A percentile compares a stretch with the other conserved stretches of the same genome.
Conservation (phyloP, 306 rosid genomes). For the Phaseolus lunatus region DNA sequence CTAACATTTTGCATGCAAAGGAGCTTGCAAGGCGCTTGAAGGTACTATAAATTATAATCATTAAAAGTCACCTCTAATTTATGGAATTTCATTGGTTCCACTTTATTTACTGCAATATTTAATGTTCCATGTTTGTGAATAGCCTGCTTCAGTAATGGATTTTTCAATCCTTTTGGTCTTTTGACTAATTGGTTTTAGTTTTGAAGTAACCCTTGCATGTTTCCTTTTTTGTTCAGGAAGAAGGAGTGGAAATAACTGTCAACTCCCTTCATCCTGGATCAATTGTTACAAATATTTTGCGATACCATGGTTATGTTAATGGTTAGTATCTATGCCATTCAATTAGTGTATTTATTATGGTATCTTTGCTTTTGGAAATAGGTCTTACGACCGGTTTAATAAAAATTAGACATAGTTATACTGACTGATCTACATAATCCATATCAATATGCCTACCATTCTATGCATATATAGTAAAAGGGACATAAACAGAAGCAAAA, state of each 20-base stretch:
- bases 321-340: conserved; percentile 53
- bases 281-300: conserved; percentile 69
- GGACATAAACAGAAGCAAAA: conserved; percentile 30
- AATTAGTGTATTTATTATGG: neutral
- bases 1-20: conserved; percentile 78
- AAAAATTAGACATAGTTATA: conserved; percentile 27
- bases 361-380: conserved; percentile 23
- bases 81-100: conserved; percentile 30
- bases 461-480: conserved; percentile 11
- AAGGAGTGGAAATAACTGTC: conserved; percentile 71
- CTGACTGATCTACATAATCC: conserved; percentile 13
- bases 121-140: conserved; percentile 22
- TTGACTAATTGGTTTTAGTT: conserved; percentile 37
- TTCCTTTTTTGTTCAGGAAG: conserved; percentile 60
- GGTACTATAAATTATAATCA: conserved; percentile 52
- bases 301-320: conserved; percentile 55
- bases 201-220: conserved; percentile 22
- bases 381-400: conserved; percentile 12
- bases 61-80: conserved; percentile 10
- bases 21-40: conserved; percentile 84
- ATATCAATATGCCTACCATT: conserved; percentile 11
- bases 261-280: conserved; percentile 88
- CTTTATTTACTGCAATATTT: conserved; percentile 13
- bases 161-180: conserved; percentile 27
- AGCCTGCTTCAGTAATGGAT: conserved; percentile 10